Conservation (phyloP, 139 green algal genomes). For the Closterium sp. region DNA sequence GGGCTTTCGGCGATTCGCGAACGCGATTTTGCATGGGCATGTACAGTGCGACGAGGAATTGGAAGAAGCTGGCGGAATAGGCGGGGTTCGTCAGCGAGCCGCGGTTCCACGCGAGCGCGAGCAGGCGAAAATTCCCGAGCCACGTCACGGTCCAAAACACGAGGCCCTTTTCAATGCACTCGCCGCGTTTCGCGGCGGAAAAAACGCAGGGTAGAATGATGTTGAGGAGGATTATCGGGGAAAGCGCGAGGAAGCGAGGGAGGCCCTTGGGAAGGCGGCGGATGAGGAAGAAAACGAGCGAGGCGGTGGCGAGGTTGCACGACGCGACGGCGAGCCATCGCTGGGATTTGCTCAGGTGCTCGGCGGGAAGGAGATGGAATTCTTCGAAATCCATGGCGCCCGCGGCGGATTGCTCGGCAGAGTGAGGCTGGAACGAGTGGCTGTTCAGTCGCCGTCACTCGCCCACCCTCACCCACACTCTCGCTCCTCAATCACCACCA, state of each 20-base stretch:
- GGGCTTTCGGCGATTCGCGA: not conserved
- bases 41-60: constrained; percentile 10
- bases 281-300: not conserved
- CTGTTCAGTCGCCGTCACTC: too few species aligned
- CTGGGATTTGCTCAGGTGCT: not conserved
- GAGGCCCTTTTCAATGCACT: not conserved
- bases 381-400: not conserved
- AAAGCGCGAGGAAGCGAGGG: not conserved
- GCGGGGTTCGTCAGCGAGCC: not conserved
- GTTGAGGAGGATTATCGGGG: not conserved
- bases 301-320: not conserved
- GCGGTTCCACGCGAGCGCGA: not conserved
- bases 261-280: not conserved
- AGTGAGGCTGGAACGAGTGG: too few species aligned
- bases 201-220: not conserved
- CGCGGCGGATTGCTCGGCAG: too few species aligned
- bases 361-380: not conserved
- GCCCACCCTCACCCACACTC: too few species aligned
- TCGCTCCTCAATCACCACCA: too few species aligned
- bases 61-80: not conserved
- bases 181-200: not conserved
- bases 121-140: not conserved
- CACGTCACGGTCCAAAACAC: not conserved
- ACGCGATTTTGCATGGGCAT: constrained; percentile 19
- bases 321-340: not conserved